phyloP scores from a whole-genome alignment of 2,329 filamentous ascomycete genomes.

The Acephala macrosclerotiorum region DNA sequence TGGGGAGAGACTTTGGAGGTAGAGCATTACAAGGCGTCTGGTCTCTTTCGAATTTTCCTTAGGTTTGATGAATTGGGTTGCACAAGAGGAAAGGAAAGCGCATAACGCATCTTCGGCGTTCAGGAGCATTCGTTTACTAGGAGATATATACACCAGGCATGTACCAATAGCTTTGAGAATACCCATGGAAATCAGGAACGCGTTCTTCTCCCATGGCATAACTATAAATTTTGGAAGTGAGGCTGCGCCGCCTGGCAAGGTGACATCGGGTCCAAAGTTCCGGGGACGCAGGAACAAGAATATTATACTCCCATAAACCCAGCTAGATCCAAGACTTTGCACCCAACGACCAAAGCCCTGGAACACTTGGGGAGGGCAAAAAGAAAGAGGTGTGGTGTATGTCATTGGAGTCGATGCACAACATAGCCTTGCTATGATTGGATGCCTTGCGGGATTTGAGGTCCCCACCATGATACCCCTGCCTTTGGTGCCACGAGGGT shows the following conservation, averaged over 20 bases:
- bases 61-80: slow-evolving; percentile 10
- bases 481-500: background rate
- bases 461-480: background rate
- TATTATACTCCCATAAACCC: no score
- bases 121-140: background rate
- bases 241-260: background rate
- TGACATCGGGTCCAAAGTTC: background rate
- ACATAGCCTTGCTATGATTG: slow-evolving; percentile 2
- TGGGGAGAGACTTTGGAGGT: background rate
- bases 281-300: background rate
- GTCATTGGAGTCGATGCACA: background rate
- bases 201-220: background rate
- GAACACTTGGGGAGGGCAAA: background rate
- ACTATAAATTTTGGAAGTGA: background rate
- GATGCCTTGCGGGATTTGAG: background rate
- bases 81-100: background rate
- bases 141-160: background rate
- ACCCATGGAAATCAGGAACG: slow-evolving; percentile 8
- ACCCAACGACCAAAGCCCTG: background rate
- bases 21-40: background rate
- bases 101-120: slow-evolving; percentile 13
- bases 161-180: background rate
- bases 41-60: background rate
- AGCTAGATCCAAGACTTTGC: background rate
- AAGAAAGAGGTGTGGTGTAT: background rate